phyloP scores from a whole-genome alignment of 352 stramenopile species.

The Pythium volutum region DNA sequence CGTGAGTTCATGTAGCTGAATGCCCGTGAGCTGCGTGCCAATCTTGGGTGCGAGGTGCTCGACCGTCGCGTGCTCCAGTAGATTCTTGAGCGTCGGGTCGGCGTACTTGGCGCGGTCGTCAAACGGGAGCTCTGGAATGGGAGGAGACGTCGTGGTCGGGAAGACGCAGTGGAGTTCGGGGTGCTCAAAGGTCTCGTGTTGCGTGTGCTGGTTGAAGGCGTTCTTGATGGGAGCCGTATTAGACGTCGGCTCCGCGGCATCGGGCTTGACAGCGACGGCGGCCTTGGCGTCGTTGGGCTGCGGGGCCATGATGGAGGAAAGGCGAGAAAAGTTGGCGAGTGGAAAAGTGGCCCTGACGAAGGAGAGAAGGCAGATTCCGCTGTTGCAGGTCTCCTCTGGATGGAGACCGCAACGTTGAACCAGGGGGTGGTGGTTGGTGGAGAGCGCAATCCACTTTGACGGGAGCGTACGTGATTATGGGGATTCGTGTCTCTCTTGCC shows the following conservation, averaged over 20 bases:
- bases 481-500: no score
- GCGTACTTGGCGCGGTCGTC: conserved; percentile 30
- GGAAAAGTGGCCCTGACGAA: neutral
- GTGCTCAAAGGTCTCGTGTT: conserved; percentile 21
- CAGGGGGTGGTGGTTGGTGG: no score
- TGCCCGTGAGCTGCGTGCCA: conserved; percentile 23
- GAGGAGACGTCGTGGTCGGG: conserved; percentile 23
- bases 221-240: conserved; percentile 19
- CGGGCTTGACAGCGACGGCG: neutral
- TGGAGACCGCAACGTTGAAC: no score
- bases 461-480: no score
- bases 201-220: conserved; percentile 11
- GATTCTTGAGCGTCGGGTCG: conserved; percentile 33
- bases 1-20: conserved; percentile 31
- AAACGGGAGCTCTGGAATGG: conserved; percentile 25
- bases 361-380: neutral
- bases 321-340: neutral
- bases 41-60: conserved; percentile 21
- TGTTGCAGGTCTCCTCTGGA: neutral
- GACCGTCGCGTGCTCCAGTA: conserved; percentile 19
- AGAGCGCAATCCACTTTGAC: no score
- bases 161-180: conserved; percentile 29
- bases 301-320: conserved; percentile 8
- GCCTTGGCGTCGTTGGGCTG: neutral
- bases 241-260: neutral